Evolutionary conservation across 768 basidiomycete genomes (phyloP).

Genomic region (Calocera viscosa): DNA sequence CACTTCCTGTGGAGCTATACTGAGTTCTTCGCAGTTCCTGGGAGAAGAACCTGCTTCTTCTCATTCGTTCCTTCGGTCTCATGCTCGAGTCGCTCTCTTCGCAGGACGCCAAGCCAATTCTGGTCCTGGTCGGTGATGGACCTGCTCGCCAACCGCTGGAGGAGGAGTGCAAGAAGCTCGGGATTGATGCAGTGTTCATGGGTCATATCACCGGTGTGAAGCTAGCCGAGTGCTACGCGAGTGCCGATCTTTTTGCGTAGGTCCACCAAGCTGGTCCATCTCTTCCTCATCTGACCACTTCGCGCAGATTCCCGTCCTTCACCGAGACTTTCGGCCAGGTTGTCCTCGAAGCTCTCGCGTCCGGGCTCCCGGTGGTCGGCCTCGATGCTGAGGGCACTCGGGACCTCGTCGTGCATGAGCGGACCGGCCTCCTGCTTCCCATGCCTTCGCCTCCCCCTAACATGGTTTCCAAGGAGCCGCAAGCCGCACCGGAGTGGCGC

Average conservation of each 20-base stretch:
- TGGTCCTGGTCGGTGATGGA: constrained; percentile 34
- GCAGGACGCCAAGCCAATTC: constrained; percentile 20
- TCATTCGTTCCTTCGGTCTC: constrained; percentile 28
- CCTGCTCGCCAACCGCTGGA: constrained; percentile 29
- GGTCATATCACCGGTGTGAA: constrained; percentile 29
- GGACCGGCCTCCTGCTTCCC: constrained; percentile 9
- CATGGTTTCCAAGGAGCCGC: not conserved
- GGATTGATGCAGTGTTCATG: constrained; percentile 29
- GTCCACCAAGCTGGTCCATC: constrained; percentile 26
- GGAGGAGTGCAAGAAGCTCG: constrained; percentile 22
- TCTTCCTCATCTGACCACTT: not conserved
- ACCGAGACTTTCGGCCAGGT: constrained; percentile 33
- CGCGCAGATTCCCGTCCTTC: constrained; percentile 13
- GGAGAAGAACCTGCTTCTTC: constrained; percentile 36
- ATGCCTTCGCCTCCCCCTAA: not conserved
- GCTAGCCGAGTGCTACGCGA: constrained; percentile 32
- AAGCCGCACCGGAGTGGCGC: constrained; percentile 3
- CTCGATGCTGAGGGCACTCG: constrained; percentile 35
- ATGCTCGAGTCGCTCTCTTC: constrained; percentile 15
- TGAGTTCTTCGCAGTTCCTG: constrained; percentile 22
- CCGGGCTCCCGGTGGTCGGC: constrained; percentile 35
- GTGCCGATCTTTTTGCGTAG: constrained; percentile 35
- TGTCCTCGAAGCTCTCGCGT: constrained; percentile 34
- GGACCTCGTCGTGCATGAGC: constrained; percentile 16
- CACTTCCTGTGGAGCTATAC: not conserved